Evolutionary conservation across 225 moss, liverwort and hornwort genomes (phyloP).

Genomic region (Pleurozium schreberi): DNA sequence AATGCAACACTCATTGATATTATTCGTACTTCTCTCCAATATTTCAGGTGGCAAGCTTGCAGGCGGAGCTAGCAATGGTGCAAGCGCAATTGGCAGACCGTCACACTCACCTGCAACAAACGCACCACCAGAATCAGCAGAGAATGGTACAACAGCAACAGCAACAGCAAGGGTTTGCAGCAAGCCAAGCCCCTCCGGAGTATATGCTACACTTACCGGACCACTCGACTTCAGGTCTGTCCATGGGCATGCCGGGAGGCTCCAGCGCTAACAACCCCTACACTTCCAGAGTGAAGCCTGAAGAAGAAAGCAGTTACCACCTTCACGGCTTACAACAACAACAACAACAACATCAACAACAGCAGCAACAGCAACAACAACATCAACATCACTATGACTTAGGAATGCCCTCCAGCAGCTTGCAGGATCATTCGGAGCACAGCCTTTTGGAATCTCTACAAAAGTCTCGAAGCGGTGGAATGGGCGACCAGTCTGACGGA

Average conservation of each 20-base stretch:
- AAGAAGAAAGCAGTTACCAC: constrained; percentile 32
- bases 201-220: constrained; percentile 33
- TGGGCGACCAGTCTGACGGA: constrained; percentile 35
- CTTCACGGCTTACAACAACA: constrained; percentile 29
- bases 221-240: constrained; percentile 29
- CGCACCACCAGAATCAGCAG: constrained; percentile 16
- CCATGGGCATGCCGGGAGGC: constrained; percentile 50
- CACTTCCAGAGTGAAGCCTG: constrained; percentile 55
- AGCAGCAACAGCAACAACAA: neutral
- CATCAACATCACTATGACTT: constrained; percentile 43
- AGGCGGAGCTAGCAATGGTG: constrained; percentile 85
- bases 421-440: constrained; percentile 30
- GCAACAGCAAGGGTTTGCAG: constrained; percentile 15
- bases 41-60: constrained; percentile 75
- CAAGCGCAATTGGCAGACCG: constrained; percentile 84
- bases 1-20: neutral
- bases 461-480: constrained; percentile 33
- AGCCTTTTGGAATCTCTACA: constrained; percentile 37
- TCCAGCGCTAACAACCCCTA: constrained; percentile 26
- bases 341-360: neutral
- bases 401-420: constrained; percentile 48
- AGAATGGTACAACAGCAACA: constrained; percentile 11
- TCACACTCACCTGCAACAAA: constrained; percentile 55
- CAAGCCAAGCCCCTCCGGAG: constrained; percentile 17
- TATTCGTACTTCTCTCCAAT: neutral